phyloP scores from a whole-genome alignment of 805 yeast species.

The Teunomyces atbi region DNA sequence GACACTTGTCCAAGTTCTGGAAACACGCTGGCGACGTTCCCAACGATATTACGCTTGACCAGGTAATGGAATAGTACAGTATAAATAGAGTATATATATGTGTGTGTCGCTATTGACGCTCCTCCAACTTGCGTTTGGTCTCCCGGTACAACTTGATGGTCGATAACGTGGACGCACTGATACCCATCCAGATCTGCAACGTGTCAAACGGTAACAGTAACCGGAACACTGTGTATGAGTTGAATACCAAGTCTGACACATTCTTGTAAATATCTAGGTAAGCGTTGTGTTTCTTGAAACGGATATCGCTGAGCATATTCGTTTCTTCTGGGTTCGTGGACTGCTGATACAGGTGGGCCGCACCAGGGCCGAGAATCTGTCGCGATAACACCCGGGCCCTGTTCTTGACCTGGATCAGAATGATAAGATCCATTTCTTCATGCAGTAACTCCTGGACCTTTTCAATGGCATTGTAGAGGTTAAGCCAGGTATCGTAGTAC shows the following conservation, averaged over 20 bases:
- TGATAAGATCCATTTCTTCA: constrained; percentile 51
- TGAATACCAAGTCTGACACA: constrained; percentile 39
- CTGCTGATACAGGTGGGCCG: constrained; percentile 7
- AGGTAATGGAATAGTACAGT: constrained; percentile 17
- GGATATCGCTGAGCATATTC: constrained; percentile 27
- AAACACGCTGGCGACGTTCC: constrained; percentile 52
- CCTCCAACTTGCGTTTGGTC: constrained; percentile 27
- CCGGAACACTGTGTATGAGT: constrained; percentile 40
- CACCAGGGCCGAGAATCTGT: constrained; percentile 20
- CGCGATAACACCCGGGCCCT: constrained; percentile 47
- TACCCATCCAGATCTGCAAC: constrained; percentile 46
- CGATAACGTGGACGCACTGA: constrained; percentile 38
- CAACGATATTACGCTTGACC: constrained; percentile 35
- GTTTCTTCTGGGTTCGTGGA: constrained; percentile 18
- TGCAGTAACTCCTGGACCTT: constrained; percentile 42
- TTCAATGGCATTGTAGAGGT: constrained; percentile 50
- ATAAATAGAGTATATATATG: not conserved
- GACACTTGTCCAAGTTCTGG: constrained; percentile 95
- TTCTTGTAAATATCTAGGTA: constrained; percentile 39
- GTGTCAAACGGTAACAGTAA: constrained; percentile 37
- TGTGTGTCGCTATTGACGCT: constrained; percentile 3
- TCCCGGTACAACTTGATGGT: constrained; percentile 39
- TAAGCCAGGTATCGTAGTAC: constrained; percentile 63
- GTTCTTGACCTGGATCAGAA: constrained; percentile 61
- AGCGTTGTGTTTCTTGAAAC: constrained; percentile 36